phyloP scores from a whole-genome alignment of 2,329 filamentous ascomycete genomes.

The Periconia macrospinosa region DNA sequence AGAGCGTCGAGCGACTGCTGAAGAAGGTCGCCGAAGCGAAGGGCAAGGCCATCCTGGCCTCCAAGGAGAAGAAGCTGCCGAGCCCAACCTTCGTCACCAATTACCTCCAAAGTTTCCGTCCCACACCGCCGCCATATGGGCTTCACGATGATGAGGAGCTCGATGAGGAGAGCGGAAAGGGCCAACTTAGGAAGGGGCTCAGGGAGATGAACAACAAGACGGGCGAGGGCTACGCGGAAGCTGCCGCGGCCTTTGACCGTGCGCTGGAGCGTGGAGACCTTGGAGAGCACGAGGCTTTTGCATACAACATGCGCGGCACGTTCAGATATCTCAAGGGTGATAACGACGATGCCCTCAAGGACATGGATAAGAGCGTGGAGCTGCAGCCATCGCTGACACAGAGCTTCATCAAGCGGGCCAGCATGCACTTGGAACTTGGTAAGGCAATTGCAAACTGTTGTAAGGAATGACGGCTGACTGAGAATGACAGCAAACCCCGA shows the following conservation, averaged over 20 bases:
- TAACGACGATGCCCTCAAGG: slow-evolving; percentile 76
- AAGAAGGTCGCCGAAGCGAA: slow-evolving; percentile 98
- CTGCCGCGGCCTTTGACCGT: slow-evolving; percentile 81
- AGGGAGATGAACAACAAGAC: slow-evolving; percentile 83
- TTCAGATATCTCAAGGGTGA: slow-evolving; percentile 93
- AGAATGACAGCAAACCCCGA: slow-evolving; percentile 70
- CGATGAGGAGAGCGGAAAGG: slow-evolving; percentile 76
- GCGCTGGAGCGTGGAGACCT: slow-evolving; percentile 81
- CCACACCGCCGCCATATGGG: slow-evolving; percentile 75
- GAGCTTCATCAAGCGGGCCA: slow-evolving; percentile 98
- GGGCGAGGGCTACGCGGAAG: slow-evolving; percentile 87
- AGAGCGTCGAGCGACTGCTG: slow-evolving; percentile 86
- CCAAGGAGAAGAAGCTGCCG: slow-evolving; percentile 82
- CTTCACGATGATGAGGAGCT: slow-evolving; percentile 82
- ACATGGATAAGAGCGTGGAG: slow-evolving; percentile 91
- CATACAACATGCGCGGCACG: slow-evolving; percentile 94
- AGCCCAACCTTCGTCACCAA: slow-evolving; percentile 97
- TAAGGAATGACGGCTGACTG: not conserved
- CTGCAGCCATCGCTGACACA: slow-evolving; percentile 86
- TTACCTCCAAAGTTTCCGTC: slow-evolving; percentile 97
- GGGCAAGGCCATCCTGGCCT: slow-evolving; percentile 82
- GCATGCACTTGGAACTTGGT: slow-evolving; percentile 95
- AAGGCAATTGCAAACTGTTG: slow-evolving; percentile 20
- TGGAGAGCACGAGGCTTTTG: slow-evolving; percentile 81
- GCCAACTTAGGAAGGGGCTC: slow-evolving; percentile 82